Conservation (phyloP, 805 yeast genomes). For the Zygotorulaspora chibaensis region DNA sequence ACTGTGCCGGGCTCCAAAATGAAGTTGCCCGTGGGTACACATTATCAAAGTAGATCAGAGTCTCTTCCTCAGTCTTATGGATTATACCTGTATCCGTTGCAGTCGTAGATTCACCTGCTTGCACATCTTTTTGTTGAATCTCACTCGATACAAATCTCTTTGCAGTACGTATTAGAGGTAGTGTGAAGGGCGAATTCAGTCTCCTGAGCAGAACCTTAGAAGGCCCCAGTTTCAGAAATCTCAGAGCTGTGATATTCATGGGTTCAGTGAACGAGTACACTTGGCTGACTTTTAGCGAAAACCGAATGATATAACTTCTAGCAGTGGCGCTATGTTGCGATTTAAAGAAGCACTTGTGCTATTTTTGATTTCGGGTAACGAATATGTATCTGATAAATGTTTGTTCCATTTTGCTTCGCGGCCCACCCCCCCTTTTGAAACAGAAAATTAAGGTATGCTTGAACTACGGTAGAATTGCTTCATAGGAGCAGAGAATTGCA, state of each 20-base stretch:
- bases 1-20: constrained; percentile 45
- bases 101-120: constrained; percentile 51
- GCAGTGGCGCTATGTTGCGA: too few relatives aligned
- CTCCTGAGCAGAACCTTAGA: neutral
- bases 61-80: constrained; percentile 44
- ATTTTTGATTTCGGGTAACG: neutral
- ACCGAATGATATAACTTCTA: neutral
- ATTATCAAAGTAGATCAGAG: constrained; percentile 54
- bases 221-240: neutral
- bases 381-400: neutral
- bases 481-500: too few relatives aligned
- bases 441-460: neutral
- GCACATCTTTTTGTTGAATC: constrained; percentile 42
- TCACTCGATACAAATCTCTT: constrained; percentile 37
- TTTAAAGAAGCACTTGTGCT: too few relatives aligned
- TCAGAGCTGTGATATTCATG: neutral
- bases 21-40: constrained; percentile 45
- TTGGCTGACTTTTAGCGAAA: too few relatives aligned
- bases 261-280: too few relatives aligned
- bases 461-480: neutral
- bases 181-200: neutral
- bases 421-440: neutral
- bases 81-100: constrained; percentile 57
- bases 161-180: neutral
- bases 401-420: neutral